Evolutionary conservation across 805 yeast species (phyloP), one percentile per base, ranked within the genome.

Genomic region (Cyberlindnera japonica): DNA sequence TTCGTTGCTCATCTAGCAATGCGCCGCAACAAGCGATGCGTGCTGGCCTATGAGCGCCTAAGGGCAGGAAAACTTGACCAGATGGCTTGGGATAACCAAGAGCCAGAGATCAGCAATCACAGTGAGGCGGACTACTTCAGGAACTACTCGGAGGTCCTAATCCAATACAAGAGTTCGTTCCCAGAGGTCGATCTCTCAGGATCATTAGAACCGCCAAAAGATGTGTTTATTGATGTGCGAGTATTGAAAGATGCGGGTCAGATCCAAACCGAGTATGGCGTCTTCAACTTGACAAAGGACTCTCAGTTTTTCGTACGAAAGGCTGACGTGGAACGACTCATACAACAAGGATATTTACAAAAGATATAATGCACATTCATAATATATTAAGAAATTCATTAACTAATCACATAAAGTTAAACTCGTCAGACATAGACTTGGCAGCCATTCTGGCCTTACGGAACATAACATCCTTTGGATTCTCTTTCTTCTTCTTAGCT

Each of bases 191-290:
- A 93, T 55, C 64, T 93, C 19, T 77, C 91, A 21, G 98, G 97
- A 0, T 79, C 86, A n/a, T 57, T 93, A 50, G 85, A 76, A 17
- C 99, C 99, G 0, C 98, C 99, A 1, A 76, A 75, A 26, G 95
- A 88, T 50, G 84, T 93, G 21, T 93, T 91, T 53, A 85, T 91
- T 9, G 99, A 91, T 55, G 98, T 93, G 5, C 68, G 99, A 43
- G 98, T 91, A 7, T 63, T 91, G 37, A 84, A 84, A 58, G 95
- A 91, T 54, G 97, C 95, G 0, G 99, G 99, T 2, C 98, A 93
- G 58, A 88, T 91, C 25, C 96, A 90, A 57, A 93, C 99, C 0
- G 99, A 91, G 59, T 91, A 91, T 54, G 99, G 97, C 17, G 96
- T 88, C 4, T 89, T 93, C 65, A 90, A 90, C 54, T 66, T 93